Conservation (phyloP, 2,329 filamentous ascomycete genomes). For the Sclerotinia minor region DNA sequence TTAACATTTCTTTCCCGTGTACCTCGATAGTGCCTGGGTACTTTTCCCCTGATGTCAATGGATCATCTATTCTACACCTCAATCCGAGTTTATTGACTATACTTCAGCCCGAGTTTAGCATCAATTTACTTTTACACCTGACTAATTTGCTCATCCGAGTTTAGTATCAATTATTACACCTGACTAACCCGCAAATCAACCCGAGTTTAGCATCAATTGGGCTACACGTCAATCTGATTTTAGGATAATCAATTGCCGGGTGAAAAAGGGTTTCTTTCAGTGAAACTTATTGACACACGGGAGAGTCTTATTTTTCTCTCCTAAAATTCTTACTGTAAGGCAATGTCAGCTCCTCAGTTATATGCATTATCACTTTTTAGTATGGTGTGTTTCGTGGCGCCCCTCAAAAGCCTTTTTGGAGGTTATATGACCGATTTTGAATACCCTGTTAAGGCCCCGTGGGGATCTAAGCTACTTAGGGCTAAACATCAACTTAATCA, state of each 20-base stretch:
- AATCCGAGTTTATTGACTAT: not conserved
- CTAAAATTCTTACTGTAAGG: not conserved
- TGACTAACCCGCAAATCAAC: not conserved
- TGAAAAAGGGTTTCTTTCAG: not conserved
- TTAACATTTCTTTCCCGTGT: not conserved
- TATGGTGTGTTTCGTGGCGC: slow-evolving; percentile 1
- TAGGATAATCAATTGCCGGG: slow-evolving; percentile 4
- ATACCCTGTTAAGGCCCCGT: slow-evolving; percentile 14
- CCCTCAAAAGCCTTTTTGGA: not conserved
- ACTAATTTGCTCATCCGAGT: not conserved
- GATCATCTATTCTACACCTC: not conserved
- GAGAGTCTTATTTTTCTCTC: not conserved
- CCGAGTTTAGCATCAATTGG: not conserved
- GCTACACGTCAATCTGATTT: not conserved
- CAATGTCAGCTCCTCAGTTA: slow-evolving; percentile 9
- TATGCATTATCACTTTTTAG: not conserved
- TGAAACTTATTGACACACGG: slow-evolving; percentile 12
- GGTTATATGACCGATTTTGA: slow-evolving; percentile 6
- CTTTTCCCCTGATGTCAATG: not conserved
- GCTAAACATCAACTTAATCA: slow-evolving; percentile 3
- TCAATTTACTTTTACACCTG: not conserved
- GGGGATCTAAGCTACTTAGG: not conserved
- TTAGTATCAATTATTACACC: not conserved
- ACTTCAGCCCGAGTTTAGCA: not conserved
- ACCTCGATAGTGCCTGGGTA: not conserved